phyloP scores from a whole-genome alignment of 23 red algal species.

The Gracilariopsis chorda region DNA sequence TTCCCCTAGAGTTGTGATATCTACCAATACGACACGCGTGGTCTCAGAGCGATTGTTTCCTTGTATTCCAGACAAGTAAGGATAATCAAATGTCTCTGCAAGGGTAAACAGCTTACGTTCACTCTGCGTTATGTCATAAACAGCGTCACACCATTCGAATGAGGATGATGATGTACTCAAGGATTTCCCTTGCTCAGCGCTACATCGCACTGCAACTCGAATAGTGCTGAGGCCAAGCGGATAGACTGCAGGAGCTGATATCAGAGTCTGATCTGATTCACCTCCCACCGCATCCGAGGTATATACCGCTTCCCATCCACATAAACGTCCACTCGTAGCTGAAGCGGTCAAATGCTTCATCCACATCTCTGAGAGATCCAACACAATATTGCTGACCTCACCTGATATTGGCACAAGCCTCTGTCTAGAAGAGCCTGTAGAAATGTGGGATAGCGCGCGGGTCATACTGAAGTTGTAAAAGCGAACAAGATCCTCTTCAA shows the following conservation, averaged over 20 bases:
- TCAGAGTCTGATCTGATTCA: slow-evolving; percentile 22
- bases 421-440: slow-evolving; percentile 18
- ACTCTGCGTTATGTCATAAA: slow-evolving; percentile 13
- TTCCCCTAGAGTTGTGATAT: slow-evolving; percentile 24
- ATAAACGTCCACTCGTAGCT: slow-evolving; percentile 46
- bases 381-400: slow-evolving; percentile 47
- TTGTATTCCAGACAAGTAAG: slow-evolving; percentile 54
- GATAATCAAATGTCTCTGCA: slow-evolving; percentile 51
- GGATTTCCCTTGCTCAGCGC: slow-evolving; percentile 47
- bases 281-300: slow-evolving; percentile 19
- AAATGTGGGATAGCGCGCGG: slow-evolving; percentile 21
- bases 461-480: slow-evolving; percentile 65
- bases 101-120: slow-evolving; percentile 24
- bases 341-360: slow-evolving; percentile 37
- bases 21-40: slow-evolving; percentile 33
- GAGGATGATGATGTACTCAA: slow-evolving; percentile 7
- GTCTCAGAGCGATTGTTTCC: slow-evolving; percentile 48
- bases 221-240: slow-evolving; percentile 27
- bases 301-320: slow-evolving; percentile 39
- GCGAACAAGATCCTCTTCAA: slow-evolving; percentile 24
- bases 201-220: slow-evolving; percentile 45
- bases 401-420: slow-evolving; percentile 30
- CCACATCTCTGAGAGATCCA: slow-evolving; percentile 55
- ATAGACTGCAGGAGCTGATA: neutral
- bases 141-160: slow-evolving; percentile 50